phyloP scores from a whole-genome alignment of 1,284 basidiomycete genomes.

The Heimioporus retisporus region DNA sequence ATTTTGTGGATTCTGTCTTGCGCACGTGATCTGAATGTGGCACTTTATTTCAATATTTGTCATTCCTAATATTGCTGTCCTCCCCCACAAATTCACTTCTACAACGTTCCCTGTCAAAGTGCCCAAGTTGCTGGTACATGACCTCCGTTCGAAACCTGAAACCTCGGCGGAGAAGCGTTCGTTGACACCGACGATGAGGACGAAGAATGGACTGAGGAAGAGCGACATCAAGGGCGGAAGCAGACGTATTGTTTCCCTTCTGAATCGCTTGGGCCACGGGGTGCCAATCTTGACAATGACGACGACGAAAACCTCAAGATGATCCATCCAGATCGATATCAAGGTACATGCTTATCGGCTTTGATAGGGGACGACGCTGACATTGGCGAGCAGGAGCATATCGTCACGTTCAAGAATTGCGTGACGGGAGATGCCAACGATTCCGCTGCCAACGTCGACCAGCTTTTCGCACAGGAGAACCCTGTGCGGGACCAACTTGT shows the following conservation, averaged over 20 bases:
- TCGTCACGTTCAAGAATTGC: slow-evolving; percentile 75
- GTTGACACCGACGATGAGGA: slow-evolving; percentile 87
- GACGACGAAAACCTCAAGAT: slow-evolving; percentile 89
- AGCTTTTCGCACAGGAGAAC: slow-evolving; percentile 77
- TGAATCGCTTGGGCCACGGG: slow-evolving; percentile 75
- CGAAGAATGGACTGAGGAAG: slow-evolving; percentile 92
- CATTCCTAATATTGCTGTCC: slow-evolving; percentile 50
- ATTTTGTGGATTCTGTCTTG: slow-evolving; percentile 18
- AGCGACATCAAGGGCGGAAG: slow-evolving; percentile 64
- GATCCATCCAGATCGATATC: slow-evolving; percentile 92
- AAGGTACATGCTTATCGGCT: slow-evolving; percentile 60
- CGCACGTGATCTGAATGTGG: slow-evolving; percentile 19
- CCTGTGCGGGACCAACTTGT: slow-evolving; percentile 67
- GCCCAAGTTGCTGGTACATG: slow-evolving; percentile 89
- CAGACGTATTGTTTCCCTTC: slow-evolving; percentile 76
- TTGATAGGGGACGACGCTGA: neutral
- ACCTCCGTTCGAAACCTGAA: slow-evolving; percentile 82
- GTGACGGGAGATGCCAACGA: slow-evolving; percentile 73
- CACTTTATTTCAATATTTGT: slow-evolving; percentile 17
- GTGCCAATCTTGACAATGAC: slow-evolving; percentile 77
- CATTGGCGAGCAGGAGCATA: slow-evolving; percentile 61
- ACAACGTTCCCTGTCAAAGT: slow-evolving; percentile 93
- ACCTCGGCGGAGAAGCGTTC: slow-evolving; percentile 65
- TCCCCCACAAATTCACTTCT: slow-evolving; percentile 86
- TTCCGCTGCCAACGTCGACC: slow-evolving; percentile 73